Evolutionary conservation across 768 basidiomycete genomes (phyloP), one percentile per base, ranked within the genome.

Genomic region (Candolleomyces eurysporus): DNA sequence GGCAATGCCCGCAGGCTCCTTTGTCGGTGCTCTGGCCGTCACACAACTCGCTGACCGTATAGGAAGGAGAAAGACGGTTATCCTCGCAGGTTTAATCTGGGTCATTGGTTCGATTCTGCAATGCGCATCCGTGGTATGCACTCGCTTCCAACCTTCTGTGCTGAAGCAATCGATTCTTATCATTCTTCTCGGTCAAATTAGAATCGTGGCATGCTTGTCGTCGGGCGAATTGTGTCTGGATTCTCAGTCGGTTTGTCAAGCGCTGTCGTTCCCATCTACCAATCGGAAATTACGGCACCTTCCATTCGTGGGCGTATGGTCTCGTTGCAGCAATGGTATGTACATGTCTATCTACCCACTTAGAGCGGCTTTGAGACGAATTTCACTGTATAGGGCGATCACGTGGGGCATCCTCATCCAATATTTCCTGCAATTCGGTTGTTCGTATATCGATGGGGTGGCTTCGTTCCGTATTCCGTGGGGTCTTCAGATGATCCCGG

Each of bases 391-490:
- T 40, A 76, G 75, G 76, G 83, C 87, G 2, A 90, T 89, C 67
- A 89, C 89, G 0, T 90, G 90, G 87, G 88, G 88, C 73, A 90
- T 90, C 68, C 76, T 89, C 64, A 72, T 91, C 48, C 89, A 90
- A 63, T 86, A 91, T 75, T 90, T 90, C 71, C 80, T 90, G 63
- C 84, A 89, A 65, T 89, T 90, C 62, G 89, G 88, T 9, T 88
- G 86, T 69, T 90, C 88, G 8, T 87, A 87, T 70, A 88, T 91
- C 69, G 73, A 86, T 19, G 87, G 89, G 36, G 78, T 71, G 13
- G 88, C 88, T 0, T 89, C 89, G 0, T 92, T 91, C 82, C 86
- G 90, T 26, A 87, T 92, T 64, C 90, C 90, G 10, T 90, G 89
- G 89, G 87, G 87, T 59, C 73, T 92, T 30, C 91, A 92, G 69